These are phyloP conservation scores for Fusarium sp. DNA, from an alignment of 2,329 filamentous ascomycete genomes.

Conservation along the genomic window DNA sequence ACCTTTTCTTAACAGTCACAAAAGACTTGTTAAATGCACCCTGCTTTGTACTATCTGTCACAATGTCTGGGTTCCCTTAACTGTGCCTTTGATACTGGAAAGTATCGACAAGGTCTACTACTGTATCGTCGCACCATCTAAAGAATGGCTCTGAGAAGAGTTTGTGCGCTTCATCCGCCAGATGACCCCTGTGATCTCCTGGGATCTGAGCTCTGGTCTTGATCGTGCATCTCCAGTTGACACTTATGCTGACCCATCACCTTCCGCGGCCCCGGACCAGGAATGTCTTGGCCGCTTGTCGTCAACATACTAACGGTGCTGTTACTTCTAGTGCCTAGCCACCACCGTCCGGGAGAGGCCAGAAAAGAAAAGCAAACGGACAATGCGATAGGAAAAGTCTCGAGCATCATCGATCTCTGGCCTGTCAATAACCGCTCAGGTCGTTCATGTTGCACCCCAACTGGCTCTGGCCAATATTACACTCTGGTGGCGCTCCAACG, in stretches of 20 bases:
- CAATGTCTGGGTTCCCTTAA: neutral
- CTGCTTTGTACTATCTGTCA: neutral
- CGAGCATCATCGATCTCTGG: conserved; percentile 36
- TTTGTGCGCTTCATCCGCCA: conserved; percentile 2
- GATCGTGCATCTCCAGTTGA: conserved; percentile 33
- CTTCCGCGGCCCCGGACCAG: conserved; percentile 23
- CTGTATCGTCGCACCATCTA: conserved; percentile 12
- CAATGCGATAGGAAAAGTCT: conserved; percentile 14
- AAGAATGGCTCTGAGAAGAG: conserved; percentile 13
- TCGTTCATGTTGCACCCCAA: conserved; percentile 38
- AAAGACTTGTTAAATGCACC: neutral
- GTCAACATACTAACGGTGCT: conserved; percentile 23
- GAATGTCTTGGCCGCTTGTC: conserved; percentile 37
- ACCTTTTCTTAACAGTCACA: conserved; percentile 1
- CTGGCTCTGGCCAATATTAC: conserved; percentile 44
- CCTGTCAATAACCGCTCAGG: conserved; percentile 42
- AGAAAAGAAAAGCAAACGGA: conserved; percentile 26
- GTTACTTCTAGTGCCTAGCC: conserved; percentile 27
- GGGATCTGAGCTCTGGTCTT: conserved; percentile 22
- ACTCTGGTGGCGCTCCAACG: conserved; percentile 45
- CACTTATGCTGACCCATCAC: conserved; percentile 18
- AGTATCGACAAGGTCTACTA: conserved; percentile 19
- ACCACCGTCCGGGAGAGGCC: conserved; percentile 12
- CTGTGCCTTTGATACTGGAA: conserved; percentile 13
- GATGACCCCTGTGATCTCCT: conserved; percentile 10